Base-by-base conservation (phyloP, 163 green algal species). In the Coccomyxa subellipsoidea region DNA sequence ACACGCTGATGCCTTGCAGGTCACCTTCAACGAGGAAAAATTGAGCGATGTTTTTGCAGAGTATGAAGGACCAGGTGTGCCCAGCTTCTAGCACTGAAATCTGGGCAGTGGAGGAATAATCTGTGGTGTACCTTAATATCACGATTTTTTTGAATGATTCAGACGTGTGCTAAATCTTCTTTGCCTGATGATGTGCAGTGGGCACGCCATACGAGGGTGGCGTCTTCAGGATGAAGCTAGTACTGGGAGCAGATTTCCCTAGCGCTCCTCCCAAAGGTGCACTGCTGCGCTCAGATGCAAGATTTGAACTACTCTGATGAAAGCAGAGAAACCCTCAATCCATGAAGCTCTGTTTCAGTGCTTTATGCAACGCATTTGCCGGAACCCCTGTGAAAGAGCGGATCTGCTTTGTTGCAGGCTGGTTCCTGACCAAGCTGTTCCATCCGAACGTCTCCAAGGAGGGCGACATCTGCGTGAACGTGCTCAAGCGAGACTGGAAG, bases 391-490 rank as follows among this genome's bases (percentile, higher is more conserved):
- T n/a, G n/a, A n/a, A n/a, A n/a, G n/a, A n/a, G n/a, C n/a, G n/a
- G n/a, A n/a, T n/a, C n/a, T n/a, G n/a, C n/a, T n/a, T n/a, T n/a
- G n/a, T 36, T 81, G 38, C 89, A 95, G 92, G 96, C 47, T 96
- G 90, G 82, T 98, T 98, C 79, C 47, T 92, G 4, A 97, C 93
- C 29, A 95, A 94, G 78, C 93, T 96, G 32, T 99, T 99, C 82
- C 97, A 99, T 84, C 97, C 97, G 10, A 99, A 99, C 83, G 92
- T 99, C 9, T 94, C 91, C 12, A 90, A 95, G 31, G 79, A 78
- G 5, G 97, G 97, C 4, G 97, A 99, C 72, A 98, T 99, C 80
- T 99, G 97, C 59, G 97, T 99, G 31, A 99, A 99, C 82, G 95
- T 98, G 32, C 91, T 99, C 8, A 99, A 99, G 87, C 92, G 92